Evolutionary conservation across 2,329 filamentous ascomycete species (phyloP).

Genomic region (Aspergillus sojae): DNA sequence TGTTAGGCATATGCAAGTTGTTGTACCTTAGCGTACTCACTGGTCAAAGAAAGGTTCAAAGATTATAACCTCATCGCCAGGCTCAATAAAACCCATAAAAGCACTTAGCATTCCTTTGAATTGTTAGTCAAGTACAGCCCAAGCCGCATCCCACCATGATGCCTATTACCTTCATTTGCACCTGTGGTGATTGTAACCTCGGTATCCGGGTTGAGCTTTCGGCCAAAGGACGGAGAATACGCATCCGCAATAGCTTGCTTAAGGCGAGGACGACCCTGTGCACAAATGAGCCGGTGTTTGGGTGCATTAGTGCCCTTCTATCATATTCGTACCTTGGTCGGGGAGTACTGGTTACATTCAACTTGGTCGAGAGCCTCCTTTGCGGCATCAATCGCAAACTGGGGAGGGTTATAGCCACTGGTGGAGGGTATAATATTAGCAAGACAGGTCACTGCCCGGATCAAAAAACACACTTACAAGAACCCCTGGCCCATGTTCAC

Average conservation of each 20-base stretch:
- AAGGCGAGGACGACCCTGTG: slow-evolving; percentile 76
- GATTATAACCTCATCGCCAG: slow-evolving; percentile 92
- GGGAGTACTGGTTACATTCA: slow-evolving; percentile 98
- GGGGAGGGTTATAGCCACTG: slow-evolving; percentile 85
- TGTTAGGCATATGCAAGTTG: background rate
- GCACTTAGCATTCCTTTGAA: slow-evolving; percentile 80
- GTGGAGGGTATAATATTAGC: background rate
- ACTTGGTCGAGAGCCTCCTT: slow-evolving; percentile 87
- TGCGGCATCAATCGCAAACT: slow-evolving; percentile 88
- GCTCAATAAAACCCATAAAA: slow-evolving; percentile 96
- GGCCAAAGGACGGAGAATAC: slow-evolving; percentile 87
- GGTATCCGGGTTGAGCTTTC: slow-evolving; percentile 79
- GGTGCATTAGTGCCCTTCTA: background rate
- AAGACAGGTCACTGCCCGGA: background rate
- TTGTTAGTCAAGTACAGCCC: slow-evolving; percentile 1
- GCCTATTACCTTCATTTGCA: slow-evolving; percentile 49
- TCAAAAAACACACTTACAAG: slow-evolving; percentile 44
- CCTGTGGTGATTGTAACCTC: slow-evolving; percentile 91
- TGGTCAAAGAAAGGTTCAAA: slow-evolving; percentile 99
- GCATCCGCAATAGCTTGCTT: slow-evolving; percentile 92
- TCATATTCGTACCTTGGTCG: slow-evolving; percentile 66
- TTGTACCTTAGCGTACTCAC: slow-evolving; percentile 46
- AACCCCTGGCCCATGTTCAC: slow-evolving; percentile 71
- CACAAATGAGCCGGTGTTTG: slow-evolving; percentile 8
- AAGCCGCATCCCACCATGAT: background rate